Evolutionary conservation across 1,284 basidiomycete genomes (phyloP), one percentile per base, ranked within the genome.

Genomic region (Cutaneotrichosporon spelunceum): DNA sequence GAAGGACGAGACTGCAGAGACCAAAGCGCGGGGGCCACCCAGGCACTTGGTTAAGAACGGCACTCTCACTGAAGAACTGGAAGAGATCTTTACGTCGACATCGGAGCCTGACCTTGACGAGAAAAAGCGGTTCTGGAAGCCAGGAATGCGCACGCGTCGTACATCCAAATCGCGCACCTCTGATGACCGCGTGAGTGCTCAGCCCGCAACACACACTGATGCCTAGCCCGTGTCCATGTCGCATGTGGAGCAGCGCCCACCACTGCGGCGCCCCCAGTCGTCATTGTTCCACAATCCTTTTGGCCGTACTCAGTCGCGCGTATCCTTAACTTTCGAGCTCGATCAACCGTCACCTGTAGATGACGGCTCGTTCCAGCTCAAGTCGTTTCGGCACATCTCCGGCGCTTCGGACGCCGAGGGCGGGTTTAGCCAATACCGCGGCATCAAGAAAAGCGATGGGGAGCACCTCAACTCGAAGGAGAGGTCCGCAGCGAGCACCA

Each of bases 311-410:
- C 59, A 61, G 16, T 75, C 74, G 6, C 73, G 74, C 24, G 60
- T 64, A 0, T 72, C 72, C 2, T 50, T 72, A 13, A 61, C 62
- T 1, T 26, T 56, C 16, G 72, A 74, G 47, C 48, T 69, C n/a
- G 68, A 72, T 1, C 13, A 55, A 59, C 8, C 42, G 42, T 11
- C 66, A 2, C 33, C 33, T 9, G 52, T 23, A 4, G 76, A 78
- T 58, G 73, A 76, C 42, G 69, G 71, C 2, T 74, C 72, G 1
- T 79, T 79, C 67, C 74, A 74, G 60, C 70, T 79, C 42, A 73
- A 69, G 57, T 67, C 70, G 2, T 79, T 79, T 60, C 68, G 78
- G 13, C 78, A 79, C 61, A 70, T 79, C 14, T 76, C 75, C 4
- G 71, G 72, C 24, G 62, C 64, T 2, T 64, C 63, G 1, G 63